Conservation (phyloP, 495 filamentous ascomycete species). For the Neurospora cerealis region DNA sequence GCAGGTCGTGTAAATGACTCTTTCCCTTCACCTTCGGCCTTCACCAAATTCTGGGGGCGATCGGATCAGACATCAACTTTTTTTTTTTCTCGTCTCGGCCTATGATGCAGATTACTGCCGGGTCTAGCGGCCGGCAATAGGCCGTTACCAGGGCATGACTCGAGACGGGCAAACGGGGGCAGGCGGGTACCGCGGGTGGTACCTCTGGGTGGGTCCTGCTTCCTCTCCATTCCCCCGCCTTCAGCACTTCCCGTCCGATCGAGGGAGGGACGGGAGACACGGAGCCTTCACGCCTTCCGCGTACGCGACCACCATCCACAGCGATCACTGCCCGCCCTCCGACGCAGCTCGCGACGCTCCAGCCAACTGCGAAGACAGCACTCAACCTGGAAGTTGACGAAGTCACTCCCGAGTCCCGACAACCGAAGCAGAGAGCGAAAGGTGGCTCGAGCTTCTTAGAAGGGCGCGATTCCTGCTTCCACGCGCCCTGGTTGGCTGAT, state of each 20-base stretch:
- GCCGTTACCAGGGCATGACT: slow-evolving; percentile 9
- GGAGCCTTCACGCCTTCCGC: background rate
- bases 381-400: background rate
- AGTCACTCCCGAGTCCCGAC: background rate
- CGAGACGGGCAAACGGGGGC: slow-evolving; percentile 4
- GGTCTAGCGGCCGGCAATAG: slow-evolving; percentile 9
- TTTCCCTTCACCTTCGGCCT: background rate
- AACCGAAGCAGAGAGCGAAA: background rate
- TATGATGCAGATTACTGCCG: slow-evolving; percentile 15
- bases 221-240: background rate
- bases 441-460: background rate
- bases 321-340: background rate
- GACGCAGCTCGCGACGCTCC: background rate
- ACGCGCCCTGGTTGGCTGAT: background rate
- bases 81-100: slow-evolving; percentile 11
- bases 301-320: background rate
- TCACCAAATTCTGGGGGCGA: background rate
- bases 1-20: background rate
- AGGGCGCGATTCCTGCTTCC: background rate
- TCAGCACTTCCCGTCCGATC: background rate
- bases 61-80: slow-evolving; percentile 4
- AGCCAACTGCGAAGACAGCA: background rate
- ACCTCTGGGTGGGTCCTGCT: background rate
- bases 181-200: background rate
- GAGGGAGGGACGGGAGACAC: background rate